Evolutionary conservation across 306 rosid species (phyloP).

Genomic region (Prunus davidiana): DNA sequence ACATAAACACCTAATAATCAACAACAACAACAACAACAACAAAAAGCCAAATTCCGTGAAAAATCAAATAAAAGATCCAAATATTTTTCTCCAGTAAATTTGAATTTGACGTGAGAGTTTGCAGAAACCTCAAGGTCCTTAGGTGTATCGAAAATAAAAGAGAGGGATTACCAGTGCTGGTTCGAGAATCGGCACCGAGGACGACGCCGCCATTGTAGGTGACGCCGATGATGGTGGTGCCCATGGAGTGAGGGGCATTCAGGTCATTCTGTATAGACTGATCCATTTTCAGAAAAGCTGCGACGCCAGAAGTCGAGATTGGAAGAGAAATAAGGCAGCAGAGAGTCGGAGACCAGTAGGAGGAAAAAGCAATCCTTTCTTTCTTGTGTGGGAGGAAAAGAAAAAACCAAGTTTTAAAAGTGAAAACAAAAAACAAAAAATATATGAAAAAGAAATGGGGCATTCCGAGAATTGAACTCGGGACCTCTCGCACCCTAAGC

Average conservation of each 20-base stretch:
- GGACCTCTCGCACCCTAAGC: conserved; percentile 43
- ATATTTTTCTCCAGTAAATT: neutral
- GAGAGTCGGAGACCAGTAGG: neutral
- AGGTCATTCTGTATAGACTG: conserved; percentile 29
- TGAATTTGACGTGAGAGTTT: neutral
- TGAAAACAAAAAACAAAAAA: neutral
- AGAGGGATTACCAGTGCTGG: conserved; percentile 76
- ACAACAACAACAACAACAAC: neutral
- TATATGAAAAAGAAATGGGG: neutral
- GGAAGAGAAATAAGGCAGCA: neutral
- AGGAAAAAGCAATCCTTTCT: neutral
- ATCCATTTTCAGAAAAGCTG: neutral
- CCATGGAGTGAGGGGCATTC: conserved; percentile 87
- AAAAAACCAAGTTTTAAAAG: too few species aligned
- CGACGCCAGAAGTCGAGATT: neutral
- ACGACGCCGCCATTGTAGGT: conserved; percentile 88
- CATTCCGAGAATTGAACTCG: conserved; percentile 42
- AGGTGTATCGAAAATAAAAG: neutral
- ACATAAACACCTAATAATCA: conserved; percentile 62
- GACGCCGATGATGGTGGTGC: conserved; percentile 88
- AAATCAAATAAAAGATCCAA: neutral
- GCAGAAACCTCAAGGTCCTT: neutral
- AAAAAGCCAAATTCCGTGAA: neutral
- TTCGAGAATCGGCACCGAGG: conserved; percentile 96
- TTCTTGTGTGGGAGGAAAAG: neutral